Base-by-base conservation (phyloP, 345 rosid species). In the Gossypium ekmanianum region DNA sequence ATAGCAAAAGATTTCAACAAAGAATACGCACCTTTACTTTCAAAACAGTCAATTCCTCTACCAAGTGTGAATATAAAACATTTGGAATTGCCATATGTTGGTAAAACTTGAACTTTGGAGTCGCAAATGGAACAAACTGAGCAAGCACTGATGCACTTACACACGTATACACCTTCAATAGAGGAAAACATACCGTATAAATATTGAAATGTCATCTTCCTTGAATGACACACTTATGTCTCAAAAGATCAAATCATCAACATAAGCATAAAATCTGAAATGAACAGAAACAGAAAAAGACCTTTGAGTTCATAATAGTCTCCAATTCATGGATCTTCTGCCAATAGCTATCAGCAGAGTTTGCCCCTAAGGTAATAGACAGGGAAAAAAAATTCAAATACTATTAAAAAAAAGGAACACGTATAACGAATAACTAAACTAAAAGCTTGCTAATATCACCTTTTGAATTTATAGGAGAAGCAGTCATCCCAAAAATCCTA, bases 401-500 rank as follows among this genome's bases (percentile, higher is more conserved):
- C 16, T 7, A 65, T 41, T 34, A 3, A 29, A 34, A 29, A 76
- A 74, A 75, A 11, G 57, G 43, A 75, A 74, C 24, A 18, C 24
- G 7, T 74, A 18, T 7, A 41, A 70, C 52, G 14, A n/a, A 72
- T 29, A 61, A 58, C 45, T 72, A 66, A 14, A 52, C 27, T n/a
- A 63, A 57, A 71, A 57, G 77, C 75, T 20, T 73, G 48, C 39
- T 50, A n/a, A 34, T 39, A 50, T 24, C 77, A 93, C 98, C 94
- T 79, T 93, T 93, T n/a, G 92, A 73, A 73, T 91, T 91, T 65
- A 95, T 91, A 24, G 82, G 99, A 57, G 98, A 95, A 45, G 98
- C 98, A 39, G 97, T 95, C 99, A 93, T 88, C 63, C 99, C 99
- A 71, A 90, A 84, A 80, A 95, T 89, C 83, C 93, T 80, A 1